Evolutionary conservation across 306 rosid species (phyloP).

Genomic region (Sechiopsis laciniata): DNA sequence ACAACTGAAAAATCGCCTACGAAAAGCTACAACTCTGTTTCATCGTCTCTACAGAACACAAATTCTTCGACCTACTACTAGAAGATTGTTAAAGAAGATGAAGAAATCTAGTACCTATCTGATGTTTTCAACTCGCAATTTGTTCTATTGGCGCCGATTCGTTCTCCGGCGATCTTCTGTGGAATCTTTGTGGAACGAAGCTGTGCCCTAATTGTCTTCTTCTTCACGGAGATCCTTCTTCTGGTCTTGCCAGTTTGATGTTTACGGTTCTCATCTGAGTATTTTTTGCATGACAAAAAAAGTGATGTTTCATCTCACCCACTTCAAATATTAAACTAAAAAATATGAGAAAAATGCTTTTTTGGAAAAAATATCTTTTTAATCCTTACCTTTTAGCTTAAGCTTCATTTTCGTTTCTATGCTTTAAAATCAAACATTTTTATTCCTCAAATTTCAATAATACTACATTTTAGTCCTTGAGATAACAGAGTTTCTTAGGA

Average conservation of each 20-base stretch:
- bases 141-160: neutral
- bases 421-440: too few relatives aligned
- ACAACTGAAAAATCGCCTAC: neutral
- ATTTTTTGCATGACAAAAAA: too few relatives aligned
- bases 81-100: constrained; percentile 5
- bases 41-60: neutral
- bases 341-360: too few relatives aligned
- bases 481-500: too few relatives aligned
- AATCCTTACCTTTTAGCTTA: too few relatives aligned
- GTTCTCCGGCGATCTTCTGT: neutral
- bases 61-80: neutral
- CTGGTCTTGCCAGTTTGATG: neutral
- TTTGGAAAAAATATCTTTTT: too few relatives aligned
- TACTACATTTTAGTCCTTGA: too few relatives aligned
- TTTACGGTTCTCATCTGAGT: neutral
- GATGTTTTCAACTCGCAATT: neutral
- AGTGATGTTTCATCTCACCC: too few relatives aligned
- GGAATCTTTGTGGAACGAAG: neutral
- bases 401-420: too few relatives aligned
- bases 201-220: neutral
- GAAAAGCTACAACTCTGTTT: neutral
- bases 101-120: too few relatives aligned
- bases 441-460: too few relatives aligned
- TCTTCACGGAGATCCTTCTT: neutral
- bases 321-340: too few relatives aligned